Base-by-base conservation (phyloP, 164 flowering plant genomes). In the Piper longum region DNA sequence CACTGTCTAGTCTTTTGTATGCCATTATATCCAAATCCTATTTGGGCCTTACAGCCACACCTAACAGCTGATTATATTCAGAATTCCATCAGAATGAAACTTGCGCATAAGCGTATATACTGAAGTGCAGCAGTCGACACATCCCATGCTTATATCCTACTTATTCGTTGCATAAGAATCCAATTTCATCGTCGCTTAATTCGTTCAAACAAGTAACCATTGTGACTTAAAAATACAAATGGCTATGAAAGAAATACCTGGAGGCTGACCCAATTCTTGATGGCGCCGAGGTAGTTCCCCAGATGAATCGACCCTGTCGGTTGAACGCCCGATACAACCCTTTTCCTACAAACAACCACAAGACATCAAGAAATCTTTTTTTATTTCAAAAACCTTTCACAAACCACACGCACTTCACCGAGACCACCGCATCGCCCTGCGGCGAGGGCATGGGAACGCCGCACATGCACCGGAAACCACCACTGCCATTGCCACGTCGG, bases 201-300 rank as follows among this genome's bases (percentile, higher is more conserved):
- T 26, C 36, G 36, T 26, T 26, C 36, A 26, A 26, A 26, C 36
- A 26, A 26, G 36, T 26, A 26, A 26, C 1, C 36, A 26, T 26
- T 2, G 36, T 26, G 36, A 26, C 36, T 26, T 0, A 26, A 26
- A 26, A 26, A 26, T 0, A 26, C 36, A 26, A 26, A 26, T 26
- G 36, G 36, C 36, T 26, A 59, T 19, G 51, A 54, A 16, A 26
- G 18, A 65, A 54, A 60, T 9, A 89, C 98, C 96, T 93, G 99
- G 72, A 90, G 88, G 0, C 75, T 71, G 64, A 87, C 74, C 97
- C 99, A 93, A 69, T 90, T 89, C 64, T 87, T 90, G 54, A 90
- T 93, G 56, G 99, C 99, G 42, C 97, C 97, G 62, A 93, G 85
- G 75, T 93, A 93, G 74, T 93, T 93, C 11, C 97, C 99, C 2